Evolutionary conservation across 352 stramenopile genomes (phyloP).

Genomic region (Phytophthora melonis): DNA sequence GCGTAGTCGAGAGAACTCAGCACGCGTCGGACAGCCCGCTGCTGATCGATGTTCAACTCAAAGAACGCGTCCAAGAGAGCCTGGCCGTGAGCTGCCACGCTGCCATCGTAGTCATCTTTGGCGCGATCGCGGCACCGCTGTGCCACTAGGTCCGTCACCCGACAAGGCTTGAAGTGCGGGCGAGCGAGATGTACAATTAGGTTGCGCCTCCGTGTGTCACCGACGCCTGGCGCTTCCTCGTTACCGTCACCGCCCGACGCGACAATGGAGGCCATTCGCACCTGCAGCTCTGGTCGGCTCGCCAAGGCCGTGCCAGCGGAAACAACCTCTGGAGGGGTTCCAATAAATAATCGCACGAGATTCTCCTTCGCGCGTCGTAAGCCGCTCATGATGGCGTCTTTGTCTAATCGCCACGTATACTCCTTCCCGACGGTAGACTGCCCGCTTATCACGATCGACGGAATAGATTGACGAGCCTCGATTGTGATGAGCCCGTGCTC

Average conservation of each 20-base stretch:
- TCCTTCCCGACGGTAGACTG: constrained; percentile 66
- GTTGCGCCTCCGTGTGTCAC: constrained; percentile 62
- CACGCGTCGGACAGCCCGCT: constrained; percentile 73
- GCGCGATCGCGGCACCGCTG: constrained; percentile 42
- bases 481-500: constrained; percentile 57
- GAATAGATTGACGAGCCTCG: constrained; percentile 67
- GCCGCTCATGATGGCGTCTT: constrained; percentile 73
- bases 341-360: constrained; percentile 77
- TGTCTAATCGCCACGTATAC: constrained; percentile 83
- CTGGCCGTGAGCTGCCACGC: constrained; percentile 26
- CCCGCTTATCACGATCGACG: constrained; percentile 62
- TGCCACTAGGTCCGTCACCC: constrained; percentile 52
- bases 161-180: constrained; percentile 67
- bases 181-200: constrained; percentile 71
- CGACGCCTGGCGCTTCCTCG: constrained; percentile 35
- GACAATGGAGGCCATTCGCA: constrained; percentile 27
- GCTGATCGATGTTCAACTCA: constrained; percentile 83
- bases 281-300: constrained; percentile 46
- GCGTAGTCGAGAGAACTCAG: constrained; percentile 94
- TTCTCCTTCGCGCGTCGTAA: constrained; percentile 81
- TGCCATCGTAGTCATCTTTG: constrained; percentile 21
- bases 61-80: constrained; percentile 60
- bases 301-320: constrained; percentile 44
- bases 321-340: constrained; percentile 53
- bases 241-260: constrained; percentile 21